Conservation (phyloP, 108 stramenopile genomes). For the Pseudonitzschia multiseries region DNA sequence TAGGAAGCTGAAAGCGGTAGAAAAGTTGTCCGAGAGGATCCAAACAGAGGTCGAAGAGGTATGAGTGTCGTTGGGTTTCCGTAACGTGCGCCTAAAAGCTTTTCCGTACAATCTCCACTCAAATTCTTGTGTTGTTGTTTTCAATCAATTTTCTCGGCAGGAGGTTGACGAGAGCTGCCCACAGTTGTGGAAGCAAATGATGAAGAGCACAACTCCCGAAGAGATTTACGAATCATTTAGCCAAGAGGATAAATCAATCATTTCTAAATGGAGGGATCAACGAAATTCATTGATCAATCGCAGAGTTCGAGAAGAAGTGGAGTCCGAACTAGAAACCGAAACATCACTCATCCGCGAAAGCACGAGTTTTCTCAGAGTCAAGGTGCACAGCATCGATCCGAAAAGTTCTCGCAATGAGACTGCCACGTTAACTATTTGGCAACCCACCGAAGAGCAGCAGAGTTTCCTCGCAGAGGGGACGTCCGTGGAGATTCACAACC, state of each 20-base stretch:
- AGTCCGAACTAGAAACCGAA: conserved; percentile 55
- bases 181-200: conserved; percentile 54
- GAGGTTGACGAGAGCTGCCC: conserved; percentile 78
- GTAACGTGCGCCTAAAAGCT: not conserved
- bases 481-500: conserved; percentile 51
- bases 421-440: conserved; percentile 72
- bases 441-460: conserved; percentile 70
- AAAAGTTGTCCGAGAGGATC: conserved; percentile 52
- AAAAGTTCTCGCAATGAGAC: conserved; percentile 17
- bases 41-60: conserved; percentile 54
- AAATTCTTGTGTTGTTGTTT: not conserved
- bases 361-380: conserved; percentile 55
- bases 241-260: conserved; percentile 33
- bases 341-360: conserved; percentile 44
- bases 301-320: conserved; percentile 51
- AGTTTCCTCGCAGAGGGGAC: conserved; percentile 56
- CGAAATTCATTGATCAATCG: conserved; percentile 47
- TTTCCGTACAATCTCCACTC: not conserved
- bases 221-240: conserved; percentile 52
- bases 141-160: conserved; percentile 22
- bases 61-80: conserved; percentile 10
- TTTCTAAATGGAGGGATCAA: conserved; percentile 64
- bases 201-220: conserved; percentile 40
- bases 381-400: conserved; percentile 31
- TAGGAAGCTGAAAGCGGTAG: conserved; percentile 41